Conservation (phyloP, 1,284 basidiomycete genomes). For the Pholiota adiposa region DNA sequence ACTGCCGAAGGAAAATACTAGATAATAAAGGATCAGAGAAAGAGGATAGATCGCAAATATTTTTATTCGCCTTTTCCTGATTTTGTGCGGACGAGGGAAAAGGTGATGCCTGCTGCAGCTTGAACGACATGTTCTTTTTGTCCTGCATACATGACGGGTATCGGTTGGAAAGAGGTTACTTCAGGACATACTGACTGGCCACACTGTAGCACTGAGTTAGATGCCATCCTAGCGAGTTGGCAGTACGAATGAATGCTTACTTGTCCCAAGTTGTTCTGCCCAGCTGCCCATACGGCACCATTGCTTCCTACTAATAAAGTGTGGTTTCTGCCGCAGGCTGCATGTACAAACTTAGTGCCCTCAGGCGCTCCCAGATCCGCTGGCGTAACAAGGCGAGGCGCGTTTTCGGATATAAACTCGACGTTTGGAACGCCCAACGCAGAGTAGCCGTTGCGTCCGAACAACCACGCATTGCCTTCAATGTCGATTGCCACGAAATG, state of each 20-base stretch:
- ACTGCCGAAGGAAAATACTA: constrained; percentile 88
- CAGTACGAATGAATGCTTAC: constrained; percentile 40
- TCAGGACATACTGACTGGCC: constrained; percentile 71
- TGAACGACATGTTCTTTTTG: constrained; percentile 69
- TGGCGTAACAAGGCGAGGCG: constrained; percentile 66
- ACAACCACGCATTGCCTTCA: constrained; percentile 83
- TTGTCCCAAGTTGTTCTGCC: constrained; percentile 85
- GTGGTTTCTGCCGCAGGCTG: constrained; percentile 84
- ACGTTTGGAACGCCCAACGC: constrained; percentile 58
- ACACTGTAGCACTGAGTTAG: constrained; percentile 50
- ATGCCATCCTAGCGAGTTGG: not conserved
- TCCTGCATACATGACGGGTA: constrained; percentile 60
- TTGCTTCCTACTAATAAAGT: constrained; percentile 82
- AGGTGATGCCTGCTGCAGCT: constrained; percentile 82
- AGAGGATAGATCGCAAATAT: not conserved
- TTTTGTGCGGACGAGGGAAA: constrained; percentile 82
- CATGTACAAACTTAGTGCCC: constrained; percentile 75
- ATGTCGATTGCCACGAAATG: constrained; percentile 79
- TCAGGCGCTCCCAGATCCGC: constrained; percentile 62
- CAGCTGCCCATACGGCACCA: constrained; percentile 85
- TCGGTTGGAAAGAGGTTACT: constrained; percentile 64
- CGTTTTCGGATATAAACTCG: constrained; percentile 72
- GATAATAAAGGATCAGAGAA: constrained; percentile 5
- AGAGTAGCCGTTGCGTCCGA: constrained; percentile 77
- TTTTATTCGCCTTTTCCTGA: constrained; percentile 67